Conservation (phyloP, 2,329 filamentous ascomycete genomes). For the Ophiosphaerella narmari region DNA sequence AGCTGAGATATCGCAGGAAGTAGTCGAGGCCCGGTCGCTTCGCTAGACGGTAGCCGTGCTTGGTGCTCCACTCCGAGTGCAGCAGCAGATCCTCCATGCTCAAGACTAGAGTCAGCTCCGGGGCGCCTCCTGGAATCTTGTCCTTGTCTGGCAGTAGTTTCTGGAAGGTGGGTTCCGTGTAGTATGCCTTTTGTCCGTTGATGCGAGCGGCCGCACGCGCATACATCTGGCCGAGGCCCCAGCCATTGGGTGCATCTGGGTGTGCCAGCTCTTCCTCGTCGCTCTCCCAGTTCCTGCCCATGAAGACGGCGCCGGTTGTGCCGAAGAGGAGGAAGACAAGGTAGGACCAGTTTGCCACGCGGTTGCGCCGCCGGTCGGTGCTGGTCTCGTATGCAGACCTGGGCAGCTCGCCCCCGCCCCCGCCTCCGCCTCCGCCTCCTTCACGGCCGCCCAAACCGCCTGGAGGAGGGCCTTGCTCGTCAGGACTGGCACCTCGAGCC, state of each 20-base stretch:
- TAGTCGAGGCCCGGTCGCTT: constrained; percentile 97
- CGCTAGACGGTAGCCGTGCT: constrained; percentile 93
- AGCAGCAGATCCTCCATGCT: constrained; percentile 92
- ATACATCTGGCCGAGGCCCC: constrained; percentile 77
- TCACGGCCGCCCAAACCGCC: constrained; percentile 57
- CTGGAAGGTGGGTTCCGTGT: constrained; percentile 92
- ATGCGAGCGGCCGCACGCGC: constrained; percentile 77
- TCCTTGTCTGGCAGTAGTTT: constrained; percentile 86
- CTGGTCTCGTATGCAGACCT: constrained; percentile 89
- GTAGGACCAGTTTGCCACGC: constrained; percentile 77
- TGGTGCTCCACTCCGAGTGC: constrained; percentile 91
- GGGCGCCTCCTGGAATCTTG: constrained; percentile 60
- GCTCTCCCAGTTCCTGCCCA: constrained; percentile 84
- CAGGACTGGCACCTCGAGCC: constrained; percentile 50
- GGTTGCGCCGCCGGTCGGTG: constrained; percentile 78
- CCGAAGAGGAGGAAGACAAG: constrained; percentile 61
- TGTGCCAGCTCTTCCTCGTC: constrained; percentile 73
- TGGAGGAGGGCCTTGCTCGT: constrained; percentile 49
- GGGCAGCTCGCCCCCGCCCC: constrained; percentile 67
- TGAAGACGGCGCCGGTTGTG: constrained; percentile 68
- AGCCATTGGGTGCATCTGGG: constrained; percentile 76
- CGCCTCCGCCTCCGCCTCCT: constrained; percentile 61
- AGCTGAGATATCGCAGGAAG: constrained; percentile 93
- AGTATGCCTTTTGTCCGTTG: constrained; percentile 80
- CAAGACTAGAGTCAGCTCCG: constrained; percentile 89